Evolutionary conservation across 352 stramenopile species (phyloP).

Genomic region (Pythium brassicae): DNA sequence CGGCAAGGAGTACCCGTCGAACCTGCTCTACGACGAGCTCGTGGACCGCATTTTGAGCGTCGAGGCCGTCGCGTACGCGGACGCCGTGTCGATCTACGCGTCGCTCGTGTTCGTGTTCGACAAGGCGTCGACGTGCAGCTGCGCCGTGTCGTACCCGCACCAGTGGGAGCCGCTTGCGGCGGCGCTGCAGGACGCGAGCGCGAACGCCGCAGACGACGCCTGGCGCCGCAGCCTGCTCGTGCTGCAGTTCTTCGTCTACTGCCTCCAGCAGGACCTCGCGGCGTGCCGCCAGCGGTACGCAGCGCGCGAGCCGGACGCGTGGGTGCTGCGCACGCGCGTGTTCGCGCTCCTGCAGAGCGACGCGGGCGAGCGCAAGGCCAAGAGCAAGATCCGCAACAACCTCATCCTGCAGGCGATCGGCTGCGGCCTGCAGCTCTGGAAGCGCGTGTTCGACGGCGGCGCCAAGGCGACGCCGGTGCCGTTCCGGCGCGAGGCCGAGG

Average conservation of each 20-base stretch:
- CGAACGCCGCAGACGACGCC: slow-evolving; percentile 37
- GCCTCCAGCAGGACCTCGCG: slow-evolving; percentile 66
- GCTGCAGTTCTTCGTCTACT: slow-evolving; percentile 81
- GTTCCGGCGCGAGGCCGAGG: slow-evolving; percentile 47
- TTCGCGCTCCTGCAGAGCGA: slow-evolving; percentile 56
- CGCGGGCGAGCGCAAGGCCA: slow-evolving; percentile 24
- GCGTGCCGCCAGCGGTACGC: slow-evolving; percentile 49
- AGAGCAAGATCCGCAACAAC: slow-evolving; percentile 56
- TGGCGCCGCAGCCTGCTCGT: slow-evolving; percentile 72
- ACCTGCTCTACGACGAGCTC: slow-evolving; percentile 75
- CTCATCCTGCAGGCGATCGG: slow-evolving; percentile 61
- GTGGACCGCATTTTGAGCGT: slow-evolving; percentile 76
- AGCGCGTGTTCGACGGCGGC: slow-evolving; percentile 49
- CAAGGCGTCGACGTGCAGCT: slow-evolving; percentile 61
- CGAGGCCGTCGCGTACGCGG: slow-evolving; percentile 59
- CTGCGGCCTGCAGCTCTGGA: slow-evolving; percentile 54
- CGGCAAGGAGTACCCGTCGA: slow-evolving; percentile 78
- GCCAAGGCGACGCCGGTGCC: slow-evolving; percentile 18
- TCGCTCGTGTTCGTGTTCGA: slow-evolving; percentile 83
- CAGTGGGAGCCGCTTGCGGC: slow-evolving; percentile 62
- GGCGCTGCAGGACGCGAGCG: slow-evolving; percentile 54
- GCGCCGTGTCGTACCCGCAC: slow-evolving; percentile 54
- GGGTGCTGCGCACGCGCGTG: slow-evolving; percentile 59
- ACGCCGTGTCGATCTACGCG: slow-evolving; percentile 72
- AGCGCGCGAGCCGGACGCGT: slow-evolving; percentile 34